A percentile compares a stretch with the other conserved stretches of the same genome.
Evolutionary conservation across 768 basidiomycete genomes (phyloP).

Genomic region (Austroboletus eburneus): DNA sequence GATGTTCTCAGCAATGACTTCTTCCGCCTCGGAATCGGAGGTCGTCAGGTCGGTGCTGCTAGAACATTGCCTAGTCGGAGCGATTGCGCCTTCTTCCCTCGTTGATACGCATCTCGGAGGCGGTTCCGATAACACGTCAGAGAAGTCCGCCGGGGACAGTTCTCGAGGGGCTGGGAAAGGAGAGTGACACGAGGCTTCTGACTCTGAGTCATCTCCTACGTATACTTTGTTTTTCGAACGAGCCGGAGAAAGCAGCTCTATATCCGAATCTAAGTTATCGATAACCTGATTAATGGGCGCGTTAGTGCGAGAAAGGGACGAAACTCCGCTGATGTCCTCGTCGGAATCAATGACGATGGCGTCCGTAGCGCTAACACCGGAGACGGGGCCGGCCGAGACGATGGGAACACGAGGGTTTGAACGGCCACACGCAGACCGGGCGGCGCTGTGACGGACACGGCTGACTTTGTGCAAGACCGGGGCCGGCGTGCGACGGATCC

Average conservation of each 20-base stretch:
- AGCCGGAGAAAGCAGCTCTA: constrained; percentile 8
- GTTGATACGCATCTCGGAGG: background rate
- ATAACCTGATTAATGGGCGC: background rate
- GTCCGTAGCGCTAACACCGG: constrained; percentile 11
- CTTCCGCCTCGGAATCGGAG: constrained; percentile 9
- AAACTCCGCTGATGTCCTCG: constrained; percentile 5
- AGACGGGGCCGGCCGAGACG: constrained; percentile 1
- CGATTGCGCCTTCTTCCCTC: background rate
- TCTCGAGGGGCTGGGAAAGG: constrained; percentile 2
- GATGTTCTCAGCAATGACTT: background rate
- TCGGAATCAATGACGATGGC: constrained; percentile 24
- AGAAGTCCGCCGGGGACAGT: background rate
- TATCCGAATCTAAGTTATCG: constrained; percentile 9
- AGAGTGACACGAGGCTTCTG: background rate
- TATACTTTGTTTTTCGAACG: constrained; percentile 1
- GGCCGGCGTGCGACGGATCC: constrained; percentile 11
- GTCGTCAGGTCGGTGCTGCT: background rate
- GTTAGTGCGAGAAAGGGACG: constrained; percentile 1
- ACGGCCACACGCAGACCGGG: background rate
- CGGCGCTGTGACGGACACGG: background rate
- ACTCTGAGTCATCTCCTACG: background rate
- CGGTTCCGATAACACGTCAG: background rate
- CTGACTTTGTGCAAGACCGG: constrained; percentile 2
- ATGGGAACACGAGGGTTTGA: background rate
- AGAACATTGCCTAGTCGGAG: background rate